Evolutionary conservation across 345 rosid genomes (phyloP).

Genomic region (Alliaria petiolata): DNA sequence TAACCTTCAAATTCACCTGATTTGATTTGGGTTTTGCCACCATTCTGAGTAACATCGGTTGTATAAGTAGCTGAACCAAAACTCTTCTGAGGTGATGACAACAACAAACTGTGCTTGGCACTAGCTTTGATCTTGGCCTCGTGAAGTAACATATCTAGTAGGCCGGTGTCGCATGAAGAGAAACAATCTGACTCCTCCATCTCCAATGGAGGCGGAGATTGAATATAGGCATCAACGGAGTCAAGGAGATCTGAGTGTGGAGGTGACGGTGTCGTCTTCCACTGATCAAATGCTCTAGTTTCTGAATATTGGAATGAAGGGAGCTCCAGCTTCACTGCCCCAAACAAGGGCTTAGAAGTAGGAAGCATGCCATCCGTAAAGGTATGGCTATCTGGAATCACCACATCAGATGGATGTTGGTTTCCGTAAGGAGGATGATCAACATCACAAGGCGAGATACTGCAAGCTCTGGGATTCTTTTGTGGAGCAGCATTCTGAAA

Average conservation of each 20-base stretch:
- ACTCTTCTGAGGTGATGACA: conserved; percentile 53
- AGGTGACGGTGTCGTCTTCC: conserved; percentile 60
- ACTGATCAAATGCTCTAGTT: conserved; percentile 57
- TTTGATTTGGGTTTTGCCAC: conserved; percentile 36
- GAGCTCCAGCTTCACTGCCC: conserved; percentile 99
- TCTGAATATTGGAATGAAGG: conserved; percentile 99
- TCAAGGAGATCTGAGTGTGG: conserved; percentile 59
- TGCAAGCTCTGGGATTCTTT: conserved; percentile 44
- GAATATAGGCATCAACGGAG: conserved; percentile 70
- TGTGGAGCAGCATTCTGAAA: conserved; percentile 42
- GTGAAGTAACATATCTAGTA: conserved; percentile 84
- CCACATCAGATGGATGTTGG: conserved; percentile 48
- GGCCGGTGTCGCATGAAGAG: conserved; percentile 78
- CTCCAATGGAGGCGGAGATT: conserved; percentile 67
- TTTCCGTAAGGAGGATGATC: conserved; percentile 46
- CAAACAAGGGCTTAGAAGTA: conserved; percentile 73
- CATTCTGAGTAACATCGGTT: conserved; percentile 3
- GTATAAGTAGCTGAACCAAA: conserved; percentile 47
- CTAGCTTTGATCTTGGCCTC: conserved; percentile 69
- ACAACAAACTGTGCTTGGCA: conserved; percentile 56
- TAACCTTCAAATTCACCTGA: conserved; percentile 58
- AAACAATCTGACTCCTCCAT: conserved; percentile 47
- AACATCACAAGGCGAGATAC: conserved; percentile 46
- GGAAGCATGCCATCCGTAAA: conserved; percentile 76
- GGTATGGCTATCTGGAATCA: conserved; percentile 72